These are phyloP conservation scores for Fistulifera pelliculosa DNA, from an alignment of 108 stramenopile species.

Conservation along the genomic window DNA sequence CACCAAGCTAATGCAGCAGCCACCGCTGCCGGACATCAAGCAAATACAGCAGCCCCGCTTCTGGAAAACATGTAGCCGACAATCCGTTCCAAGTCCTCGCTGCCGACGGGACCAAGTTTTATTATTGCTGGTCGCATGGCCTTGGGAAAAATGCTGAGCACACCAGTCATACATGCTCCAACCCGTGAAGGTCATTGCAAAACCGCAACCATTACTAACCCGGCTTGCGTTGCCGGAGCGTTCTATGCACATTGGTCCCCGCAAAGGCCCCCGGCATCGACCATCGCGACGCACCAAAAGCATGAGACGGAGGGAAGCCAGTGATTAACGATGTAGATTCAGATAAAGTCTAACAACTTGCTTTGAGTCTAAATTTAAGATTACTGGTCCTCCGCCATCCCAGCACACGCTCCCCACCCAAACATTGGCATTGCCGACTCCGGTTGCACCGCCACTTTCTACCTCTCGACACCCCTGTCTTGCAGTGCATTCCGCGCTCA, in stretches of 20 bases:
- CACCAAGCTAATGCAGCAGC: no score
- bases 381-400: neutral
- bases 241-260: neutral
- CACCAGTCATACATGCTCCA: slow-evolving; percentile 14
- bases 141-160: slow-evolving; percentile 3
- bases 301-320: neutral
- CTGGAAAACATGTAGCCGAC: no score
- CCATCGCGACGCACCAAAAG: neutral
- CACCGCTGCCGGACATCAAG: no score
- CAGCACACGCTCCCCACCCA: neutral
- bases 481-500: neutral
- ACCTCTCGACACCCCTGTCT: neutral
- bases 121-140: slow-evolving; percentile 20
- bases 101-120: no score
- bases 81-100: no score
- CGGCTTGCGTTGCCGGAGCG: neutral
- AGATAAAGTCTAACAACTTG: neutral
- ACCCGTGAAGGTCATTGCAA: slow-evolving; percentile 8
- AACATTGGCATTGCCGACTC: slow-evolving; percentile 12
- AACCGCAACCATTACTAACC: slow-evolving; percentile 4
- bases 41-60: no score
- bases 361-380: neutral
- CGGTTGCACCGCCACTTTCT: slow-evolving; percentile 11
- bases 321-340: neutral
- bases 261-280: neutral